phyloP scores from a whole-genome alignment of 1,284 basidiomycete species.

The Clitocybe nebularis region DNA sequence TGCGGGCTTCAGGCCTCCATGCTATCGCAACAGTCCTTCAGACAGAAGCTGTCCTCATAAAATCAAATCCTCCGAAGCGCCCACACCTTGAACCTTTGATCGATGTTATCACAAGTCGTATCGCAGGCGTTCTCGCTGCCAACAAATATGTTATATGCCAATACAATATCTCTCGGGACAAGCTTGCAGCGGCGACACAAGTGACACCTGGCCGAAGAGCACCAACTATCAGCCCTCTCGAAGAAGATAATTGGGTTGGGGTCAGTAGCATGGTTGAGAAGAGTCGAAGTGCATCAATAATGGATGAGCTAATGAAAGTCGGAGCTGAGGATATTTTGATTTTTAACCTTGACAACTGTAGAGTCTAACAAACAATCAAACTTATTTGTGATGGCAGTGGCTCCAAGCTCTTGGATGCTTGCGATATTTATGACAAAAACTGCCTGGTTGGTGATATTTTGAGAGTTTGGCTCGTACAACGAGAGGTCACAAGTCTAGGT shows the following conservation, averaged over 20 bases:
- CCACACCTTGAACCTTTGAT: conserved; percentile 69
- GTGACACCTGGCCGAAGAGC: conserved; percentile 91
- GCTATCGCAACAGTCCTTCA: conserved; percentile 87
- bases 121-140: conserved; percentile 92
- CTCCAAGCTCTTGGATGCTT: too few relatives aligned
- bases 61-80: conserved; percentile 69
- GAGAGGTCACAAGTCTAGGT: too few relatives aligned
- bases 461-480: too few relatives aligned
- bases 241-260: conserved; percentile 84
- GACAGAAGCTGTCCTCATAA: conserved; percentile 94
- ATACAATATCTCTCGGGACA: conserved; percentile 81
- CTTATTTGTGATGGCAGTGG: too few relatives aligned
- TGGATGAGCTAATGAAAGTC: conserved; percentile 82
- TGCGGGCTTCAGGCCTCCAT: conserved; percentile 96
- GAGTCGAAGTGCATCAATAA: conserved; percentile 78
- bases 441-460: too few relatives aligned
- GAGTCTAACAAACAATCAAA: too few relatives aligned
- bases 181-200: conserved; percentile 58
- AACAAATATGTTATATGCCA: conserved; percentile 85
- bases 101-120: conserved; percentile 79
- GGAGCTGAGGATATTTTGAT: conserved; percentile 92
- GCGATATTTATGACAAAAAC: too few relatives aligned
- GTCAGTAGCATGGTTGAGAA: conserved; percentile 93
- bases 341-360: conserved; percentile 90
- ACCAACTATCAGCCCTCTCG: conserved; percentile 87